A percentile compares a stretch with the other conserved stretches of the same genome.
Conservation (phyloP, 1,139 yeast genomes). For the Ogataea hybrid region DNA sequence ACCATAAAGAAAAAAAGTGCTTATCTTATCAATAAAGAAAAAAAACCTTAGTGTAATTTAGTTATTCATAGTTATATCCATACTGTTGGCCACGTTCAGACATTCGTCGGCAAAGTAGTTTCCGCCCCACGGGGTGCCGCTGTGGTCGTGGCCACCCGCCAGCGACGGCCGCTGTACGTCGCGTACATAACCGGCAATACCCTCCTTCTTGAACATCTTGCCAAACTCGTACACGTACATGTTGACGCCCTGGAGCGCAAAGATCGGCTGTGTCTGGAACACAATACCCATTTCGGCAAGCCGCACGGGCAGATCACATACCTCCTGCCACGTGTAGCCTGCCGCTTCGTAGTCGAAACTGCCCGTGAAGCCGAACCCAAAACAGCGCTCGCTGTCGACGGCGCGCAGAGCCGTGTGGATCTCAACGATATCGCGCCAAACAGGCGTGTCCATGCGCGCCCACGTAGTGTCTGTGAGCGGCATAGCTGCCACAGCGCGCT, state of each 20-base stretch:
- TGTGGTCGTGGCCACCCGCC: slow-evolving; percentile 14
- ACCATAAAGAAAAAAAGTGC: slow-evolving; percentile 8
- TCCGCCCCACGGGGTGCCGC: slow-evolving; percentile 22
- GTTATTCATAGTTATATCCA: slow-evolving; percentile 13
- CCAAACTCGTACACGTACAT: slow-evolving; percentile 22
- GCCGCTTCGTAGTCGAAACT: slow-evolving; percentile 26
- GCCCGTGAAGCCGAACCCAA: slow-evolving; percentile 31
- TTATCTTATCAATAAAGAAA: slow-evolving; percentile 1
- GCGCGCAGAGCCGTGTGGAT: slow-evolving; percentile 25
- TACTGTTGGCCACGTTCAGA: slow-evolving; percentile 18
- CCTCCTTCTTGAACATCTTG: slow-evolving; percentile 27
- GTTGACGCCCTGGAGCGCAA: slow-evolving; percentile 25
- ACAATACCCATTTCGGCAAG: slow-evolving; percentile 30
- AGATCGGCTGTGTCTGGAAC: slow-evolving; percentile 29
- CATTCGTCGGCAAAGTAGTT: slow-evolving; percentile 18
- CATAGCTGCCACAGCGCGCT: slow-evolving; percentile 31
- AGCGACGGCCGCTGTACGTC: slow-evolving; percentile 22
- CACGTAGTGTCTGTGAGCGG: slow-evolving; percentile 31
- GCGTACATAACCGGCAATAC: slow-evolving; percentile 27
- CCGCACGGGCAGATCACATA: slow-evolving; percentile 22
- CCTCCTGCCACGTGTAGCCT: slow-evolving; percentile 27
- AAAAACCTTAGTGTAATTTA: background rate
- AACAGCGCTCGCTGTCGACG: slow-evolving; percentile 26
- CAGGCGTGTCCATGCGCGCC: slow-evolving; percentile 24
- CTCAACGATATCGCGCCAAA: slow-evolving; percentile 22